Evolutionary conservation across 352 stramenopile species (phyloP), one percentile per base, ranked within the genome.

Genomic region (Discostella stelligera): DNA sequence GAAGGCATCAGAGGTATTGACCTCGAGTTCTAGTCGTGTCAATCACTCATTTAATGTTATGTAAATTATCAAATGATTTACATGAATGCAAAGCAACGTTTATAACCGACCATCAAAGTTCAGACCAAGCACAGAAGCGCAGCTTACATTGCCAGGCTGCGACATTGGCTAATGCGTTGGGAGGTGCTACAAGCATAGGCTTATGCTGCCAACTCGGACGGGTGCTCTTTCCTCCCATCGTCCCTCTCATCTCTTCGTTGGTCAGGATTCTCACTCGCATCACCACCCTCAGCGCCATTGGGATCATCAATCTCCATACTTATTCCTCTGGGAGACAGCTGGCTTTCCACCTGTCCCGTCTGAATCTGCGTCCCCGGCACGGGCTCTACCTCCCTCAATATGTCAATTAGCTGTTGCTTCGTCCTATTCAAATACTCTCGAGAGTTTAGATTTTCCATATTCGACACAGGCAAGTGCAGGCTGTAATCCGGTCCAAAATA

Each of bases 391-490:
- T 91, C 72, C 16, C 79, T 71, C 32, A 94, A 71, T 71, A 93
- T 87, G 10, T 92, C 76, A 62, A 94, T 68, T 1, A 94, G 63
- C 64, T 94, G 85, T 39, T 74, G 79, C 65, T 90, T 92, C 4
- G 87, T 91, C 25, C 77, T 81, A 25, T 93, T 83, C 37, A 93
- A 71, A 50, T 93, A 98, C 61, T 95, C 88, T 14, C 86, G 87
- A 46, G 95, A 97, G 89, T 99, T 99, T 50, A 98, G 91, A 83
- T 99, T 99, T 79, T 98, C 96, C 96, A 98, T 98, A 86, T 98
- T 98, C 82, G 91, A 97, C 21, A 98, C 95, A 25, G 96, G 95
- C 84, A 99, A 93, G 84, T 99, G 96, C 30, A 99, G 90, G 27
- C 95, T 93, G 90, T 98, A 99, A 79, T 99, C 96, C 6, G 97